Base-by-base conservation (phyloP, 768 basidiomycete genomes). In the Myochromella boudieri region DNA sequence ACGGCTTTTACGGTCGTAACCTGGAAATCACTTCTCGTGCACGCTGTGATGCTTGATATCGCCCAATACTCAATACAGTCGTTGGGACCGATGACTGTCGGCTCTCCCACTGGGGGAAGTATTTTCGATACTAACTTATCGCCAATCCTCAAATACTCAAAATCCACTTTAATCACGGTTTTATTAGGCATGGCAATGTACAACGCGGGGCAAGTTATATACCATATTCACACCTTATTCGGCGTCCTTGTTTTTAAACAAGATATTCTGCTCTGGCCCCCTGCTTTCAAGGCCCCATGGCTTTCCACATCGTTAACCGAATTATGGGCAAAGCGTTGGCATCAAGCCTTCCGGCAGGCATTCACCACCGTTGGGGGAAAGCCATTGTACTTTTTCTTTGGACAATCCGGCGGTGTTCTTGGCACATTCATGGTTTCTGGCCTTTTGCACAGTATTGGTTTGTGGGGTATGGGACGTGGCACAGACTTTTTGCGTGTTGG, bases 251-350 rank as follows among this genome's bases (percentile, higher is more conserved):
- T 82, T 22, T 71, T 85, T 37, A 55, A 59, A 20, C 81, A 84
- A 58, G 52, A 67, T 37, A 74, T 75, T 0, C 66, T 64, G 0
- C 70, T 79, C 40, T 87, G 84, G 83, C 86, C 85, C 0, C 85
- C 82, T 1, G 48, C 81, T 18, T 85, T 85, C 60, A 66, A 77
- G 44, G 41, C 64, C 6, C 86, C 86, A 3, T 87, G 77, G 76
- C 33, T 59, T 8, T 60, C 80, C 0, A 79, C 78, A 3, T 85
- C 83, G 3, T 62, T 88, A 14, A 60, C 67, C 28, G 74, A 81
- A 18, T 78, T 84, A 46, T 88, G 86, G 87, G 68, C 74, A 3
- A 60, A 51, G 46, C 65, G 75, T 14, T 88, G 87, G 86, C 86
- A 88, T 53, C 84, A 86, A 54, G 48, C 80, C 4, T 83, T 85